Conservation (phyloP, 352 stramenopile genomes). For the Pythium guiyangense region DNA sequence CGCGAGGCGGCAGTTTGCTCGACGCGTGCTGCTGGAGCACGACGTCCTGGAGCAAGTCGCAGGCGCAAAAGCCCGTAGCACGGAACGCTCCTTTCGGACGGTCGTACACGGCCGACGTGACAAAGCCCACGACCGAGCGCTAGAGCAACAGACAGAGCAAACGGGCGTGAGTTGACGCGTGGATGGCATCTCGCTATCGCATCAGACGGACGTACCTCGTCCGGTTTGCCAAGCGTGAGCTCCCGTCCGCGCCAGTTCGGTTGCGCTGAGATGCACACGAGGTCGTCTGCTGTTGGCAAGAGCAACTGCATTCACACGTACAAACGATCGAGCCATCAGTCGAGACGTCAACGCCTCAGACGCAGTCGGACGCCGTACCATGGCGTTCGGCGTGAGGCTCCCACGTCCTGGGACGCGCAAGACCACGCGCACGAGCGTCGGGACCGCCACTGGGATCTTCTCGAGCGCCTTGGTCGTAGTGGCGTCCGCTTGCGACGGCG, state of each 20-base stretch:
- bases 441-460: constrained; percentile 51
- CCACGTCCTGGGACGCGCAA: constrained; percentile 51
- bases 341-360: not conserved
- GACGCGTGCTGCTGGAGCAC: constrained; percentile 23
- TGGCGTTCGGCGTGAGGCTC: constrained; percentile 47
- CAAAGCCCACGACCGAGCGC: constrained; percentile 47
- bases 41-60: constrained; percentile 54
- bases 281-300: constrained; percentile 23
- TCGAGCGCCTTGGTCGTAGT: not conserved
- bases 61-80: constrained; percentile 58
- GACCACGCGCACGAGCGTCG: constrained; percentile 64
- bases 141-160: constrained; percentile 7
- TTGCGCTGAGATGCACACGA: constrained; percentile 19
- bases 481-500: not conserved
- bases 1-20: not conserved
- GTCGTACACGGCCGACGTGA: constrained; percentile 80
- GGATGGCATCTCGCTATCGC: not conserved
- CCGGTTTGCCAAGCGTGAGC: constrained; percentile 9
- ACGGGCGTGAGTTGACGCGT: not conserved
- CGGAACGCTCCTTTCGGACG: constrained; percentile 62
- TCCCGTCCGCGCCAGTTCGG: constrained; percentile 31
- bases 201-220: constrained; percentile 3
- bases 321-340: constrained; percentile 4
- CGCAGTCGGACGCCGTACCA: constrained; percentile 30
- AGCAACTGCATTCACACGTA: constrained; percentile 22